Percentiles rank a stretch among this genome's conserved stretches.
Conservation (phyloP, 306 rosid genomes). For the Cotoneaster glaucophyllus region DNA sequence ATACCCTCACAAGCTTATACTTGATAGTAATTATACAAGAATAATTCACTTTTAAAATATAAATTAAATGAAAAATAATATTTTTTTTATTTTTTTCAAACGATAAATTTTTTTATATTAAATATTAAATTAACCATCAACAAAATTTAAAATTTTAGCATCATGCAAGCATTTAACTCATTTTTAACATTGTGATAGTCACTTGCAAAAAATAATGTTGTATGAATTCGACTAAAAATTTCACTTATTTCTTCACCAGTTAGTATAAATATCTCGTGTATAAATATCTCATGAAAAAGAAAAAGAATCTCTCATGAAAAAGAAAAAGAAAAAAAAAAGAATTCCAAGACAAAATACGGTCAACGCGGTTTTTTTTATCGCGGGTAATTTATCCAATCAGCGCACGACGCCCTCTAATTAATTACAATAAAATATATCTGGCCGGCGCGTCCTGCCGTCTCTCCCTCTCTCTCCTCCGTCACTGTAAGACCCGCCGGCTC, state of each 20-base stretch:
- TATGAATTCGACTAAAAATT: no score
- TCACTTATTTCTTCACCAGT: no score
- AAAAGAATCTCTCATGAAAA: no score
- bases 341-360: neutral
- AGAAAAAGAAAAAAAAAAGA: fast-evolving
- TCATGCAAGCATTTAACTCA: fast-evolving
- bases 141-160: fast-evolving
- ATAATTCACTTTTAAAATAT: no score
- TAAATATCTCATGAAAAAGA: no score
- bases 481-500: neutral
- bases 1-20: no score
- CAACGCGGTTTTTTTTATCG: neutral
- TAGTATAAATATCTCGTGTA: no score
- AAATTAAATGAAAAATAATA: no score
- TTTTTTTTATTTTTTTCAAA: no score
- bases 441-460: neutral
- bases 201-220: no score
- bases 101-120: fast-evolving
- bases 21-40: no score
- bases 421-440: neutral
- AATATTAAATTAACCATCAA: fast-evolving
- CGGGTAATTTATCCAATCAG: neutral
- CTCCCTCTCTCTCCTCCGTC: neutral
- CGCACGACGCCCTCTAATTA: neutral
- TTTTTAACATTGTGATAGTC: fast-evolving